A percentile compares a stretch with the other conserved stretches of the same genome.
Evolutionary conservation across 179 eudicot species (phyloP).

Genomic region (Silene coronaria): DNA sequence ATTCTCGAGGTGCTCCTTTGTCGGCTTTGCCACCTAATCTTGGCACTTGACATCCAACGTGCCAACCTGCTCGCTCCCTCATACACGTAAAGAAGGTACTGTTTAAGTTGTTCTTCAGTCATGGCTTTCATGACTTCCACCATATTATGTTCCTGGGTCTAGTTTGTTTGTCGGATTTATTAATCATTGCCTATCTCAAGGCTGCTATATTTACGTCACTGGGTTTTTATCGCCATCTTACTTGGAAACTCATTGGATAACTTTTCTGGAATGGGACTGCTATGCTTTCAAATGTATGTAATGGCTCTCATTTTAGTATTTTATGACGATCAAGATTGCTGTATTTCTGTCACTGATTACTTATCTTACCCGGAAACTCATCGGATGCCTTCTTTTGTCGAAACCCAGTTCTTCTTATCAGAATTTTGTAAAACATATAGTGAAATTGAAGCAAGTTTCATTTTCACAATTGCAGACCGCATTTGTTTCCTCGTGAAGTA

Average conservation of each 20-base stretch:
- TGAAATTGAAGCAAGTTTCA: background rate
- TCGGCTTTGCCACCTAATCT: constrained; percentile 50
- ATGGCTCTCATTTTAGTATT: constrained; percentile 4
- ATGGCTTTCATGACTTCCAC: background rate
- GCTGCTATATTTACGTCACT: background rate
- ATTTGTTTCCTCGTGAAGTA: background rate
- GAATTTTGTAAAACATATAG: background rate
- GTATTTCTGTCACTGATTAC: background rate
- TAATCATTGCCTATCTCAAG: background rate
- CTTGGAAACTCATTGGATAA: background rate
- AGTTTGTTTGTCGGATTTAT: background rate
- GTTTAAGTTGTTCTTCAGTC: background rate
- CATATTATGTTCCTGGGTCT: background rate
- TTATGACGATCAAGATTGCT: background rate
- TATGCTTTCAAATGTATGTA: background rate
- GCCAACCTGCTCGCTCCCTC: too few relatives aligned
- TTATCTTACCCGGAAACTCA: background rate
- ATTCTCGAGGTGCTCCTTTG: constrained; percentile 63
- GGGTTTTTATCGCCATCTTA: background rate
- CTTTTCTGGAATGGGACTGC: background rate
- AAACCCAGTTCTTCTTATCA: background rate
- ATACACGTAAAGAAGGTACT: too few relatives aligned
- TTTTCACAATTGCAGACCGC: background rate
- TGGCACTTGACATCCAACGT: constrained; percentile 77
- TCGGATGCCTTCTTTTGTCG: background rate